A percentile compares a stretch with the other conserved stretches of the same genome.
Evolutionary conservation across 257 asterid genomes (phyloP).

Genomic region (Cynanchum wilfordii): DNA sequence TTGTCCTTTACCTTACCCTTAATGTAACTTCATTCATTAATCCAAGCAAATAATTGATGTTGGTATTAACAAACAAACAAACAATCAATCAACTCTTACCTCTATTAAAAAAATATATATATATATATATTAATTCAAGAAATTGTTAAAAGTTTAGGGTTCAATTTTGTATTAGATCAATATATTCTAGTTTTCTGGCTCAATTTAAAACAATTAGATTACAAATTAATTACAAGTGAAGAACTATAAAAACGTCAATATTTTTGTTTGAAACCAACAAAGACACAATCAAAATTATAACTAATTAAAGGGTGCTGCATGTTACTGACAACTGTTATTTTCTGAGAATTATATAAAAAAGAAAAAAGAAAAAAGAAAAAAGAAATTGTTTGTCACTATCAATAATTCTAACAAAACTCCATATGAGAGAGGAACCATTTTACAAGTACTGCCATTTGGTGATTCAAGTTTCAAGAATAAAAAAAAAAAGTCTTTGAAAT

Average conservation of each 20-base stretch:
- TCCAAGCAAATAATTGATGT: neutral
- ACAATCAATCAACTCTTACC: neutral
- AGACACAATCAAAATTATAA: conserved; percentile 2
- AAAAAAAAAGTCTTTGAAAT: neutral
- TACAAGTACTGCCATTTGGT: neutral
- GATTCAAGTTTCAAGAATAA: conserved; percentile 9
- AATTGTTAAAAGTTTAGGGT: too few relatives aligned
- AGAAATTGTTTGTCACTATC: neutral
- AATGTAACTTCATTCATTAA: neutral
- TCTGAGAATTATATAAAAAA: neutral
- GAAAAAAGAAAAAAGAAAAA: neutral
- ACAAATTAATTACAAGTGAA: conserved; percentile 10
- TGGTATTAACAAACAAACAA: neutral
- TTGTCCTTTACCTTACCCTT: neutral
- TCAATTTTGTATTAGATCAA: conserved; percentile 5
- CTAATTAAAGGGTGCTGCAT: neutral
- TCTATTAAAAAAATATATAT: too few relatives aligned
- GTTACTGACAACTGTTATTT: conserved; percentile 15
- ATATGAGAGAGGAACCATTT: neutral
- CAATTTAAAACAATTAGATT: neutral
- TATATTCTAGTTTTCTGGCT: conserved; percentile 8
- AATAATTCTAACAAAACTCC: neutral
- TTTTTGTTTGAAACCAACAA: conserved; percentile 15
- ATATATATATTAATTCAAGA: too few relatives aligned
- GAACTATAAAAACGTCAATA: conserved; percentile 6